These are phyloP conservation scores for Brettanomyces anomalus DNA, from an alignment of 805 yeast genomes.

Conservation along the genomic window DNA sequence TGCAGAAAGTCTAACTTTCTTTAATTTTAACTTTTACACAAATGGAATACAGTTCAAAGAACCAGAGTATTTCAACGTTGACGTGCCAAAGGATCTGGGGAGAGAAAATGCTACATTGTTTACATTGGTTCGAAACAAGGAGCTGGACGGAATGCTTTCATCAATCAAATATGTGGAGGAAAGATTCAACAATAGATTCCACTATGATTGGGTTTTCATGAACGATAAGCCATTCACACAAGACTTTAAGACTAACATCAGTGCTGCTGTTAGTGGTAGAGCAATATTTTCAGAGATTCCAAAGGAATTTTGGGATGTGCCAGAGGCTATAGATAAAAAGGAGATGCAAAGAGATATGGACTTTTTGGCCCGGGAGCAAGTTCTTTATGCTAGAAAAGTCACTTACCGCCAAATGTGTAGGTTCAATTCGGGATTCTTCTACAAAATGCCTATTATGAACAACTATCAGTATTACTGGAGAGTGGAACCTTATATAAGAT, in stretches of 20 bases:
- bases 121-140: constrained; percentile 32
- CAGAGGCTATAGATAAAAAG: constrained; percentile 30
- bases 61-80: not conserved
- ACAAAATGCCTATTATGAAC: constrained; percentile 34
- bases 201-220: constrained; percentile 37
- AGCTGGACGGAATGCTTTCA: constrained; percentile 26
- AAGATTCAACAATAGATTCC: constrained; percentile 28
- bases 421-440: constrained; percentile 42
- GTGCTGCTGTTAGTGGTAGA: constrained; percentile 30
- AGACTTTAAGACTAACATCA: constrained; percentile 28
- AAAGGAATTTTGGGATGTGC: constrained; percentile 37
- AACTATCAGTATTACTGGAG: constrained; percentile 50
- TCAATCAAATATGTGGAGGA: constrained; percentile 29
- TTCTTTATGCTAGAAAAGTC: constrained; percentile 51
- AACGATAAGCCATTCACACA: constrained; percentile 37
- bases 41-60: too few species aligned
- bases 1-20: too few species aligned
- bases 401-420: constrained; percentile 66
- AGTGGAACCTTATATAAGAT: constrained; percentile 44
- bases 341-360: constrained; percentile 23
- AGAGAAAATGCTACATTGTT: constrained; percentile 56
- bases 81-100: constrained; percentile 4
- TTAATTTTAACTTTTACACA: too few species aligned
- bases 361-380: constrained; percentile 20
- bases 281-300: constrained; percentile 36